Percentiles rank a stretch among this genome's conserved stretches.
phyloP scores from a whole-genome alignment of 2,329 filamentous ascomycete species.

The Ophiostoma novo-ulmi region DNA sequence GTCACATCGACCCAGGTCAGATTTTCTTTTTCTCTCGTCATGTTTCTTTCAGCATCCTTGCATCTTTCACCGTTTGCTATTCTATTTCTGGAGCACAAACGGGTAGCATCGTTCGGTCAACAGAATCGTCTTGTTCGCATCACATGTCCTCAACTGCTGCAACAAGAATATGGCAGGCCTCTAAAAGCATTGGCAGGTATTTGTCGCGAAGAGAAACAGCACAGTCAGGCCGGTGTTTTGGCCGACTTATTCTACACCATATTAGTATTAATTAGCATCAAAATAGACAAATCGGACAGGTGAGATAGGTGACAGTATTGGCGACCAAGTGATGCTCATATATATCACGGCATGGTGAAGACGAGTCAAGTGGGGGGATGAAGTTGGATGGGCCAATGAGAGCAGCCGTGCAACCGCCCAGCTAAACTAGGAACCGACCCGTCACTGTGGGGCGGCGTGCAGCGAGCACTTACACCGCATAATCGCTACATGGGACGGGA shows the following conservation, averaged over 20 bases:
- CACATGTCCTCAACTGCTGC: background rate
- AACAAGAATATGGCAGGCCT: background rate
- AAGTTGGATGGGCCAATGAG: constrained; percentile 22
- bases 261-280: too few relatives aligned
- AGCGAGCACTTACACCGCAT: constrained; percentile 10
- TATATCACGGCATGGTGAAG: background rate
- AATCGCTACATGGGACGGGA: background rate
- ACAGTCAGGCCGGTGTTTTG: background rate
- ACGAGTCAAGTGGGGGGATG: constrained; percentile 3
- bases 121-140: background rate
- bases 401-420: constrained; percentile 27
- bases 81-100: background rate
- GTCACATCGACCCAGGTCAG: background rate
- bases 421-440: constrained; percentile 1
- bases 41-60: background rate
- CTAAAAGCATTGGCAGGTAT: background rate
- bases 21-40: background rate
- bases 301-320: background rate
- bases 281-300: background rate
- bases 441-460: constrained; percentile 13
- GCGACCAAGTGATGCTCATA: background rate
- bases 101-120: background rate
- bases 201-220: background rate
- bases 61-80: background rate
- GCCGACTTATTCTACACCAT: too few relatives aligned